Evolutionary conservation across 495 filamentous ascomycete species (phyloP).

Genomic region (Tuber aestivum): DNA sequence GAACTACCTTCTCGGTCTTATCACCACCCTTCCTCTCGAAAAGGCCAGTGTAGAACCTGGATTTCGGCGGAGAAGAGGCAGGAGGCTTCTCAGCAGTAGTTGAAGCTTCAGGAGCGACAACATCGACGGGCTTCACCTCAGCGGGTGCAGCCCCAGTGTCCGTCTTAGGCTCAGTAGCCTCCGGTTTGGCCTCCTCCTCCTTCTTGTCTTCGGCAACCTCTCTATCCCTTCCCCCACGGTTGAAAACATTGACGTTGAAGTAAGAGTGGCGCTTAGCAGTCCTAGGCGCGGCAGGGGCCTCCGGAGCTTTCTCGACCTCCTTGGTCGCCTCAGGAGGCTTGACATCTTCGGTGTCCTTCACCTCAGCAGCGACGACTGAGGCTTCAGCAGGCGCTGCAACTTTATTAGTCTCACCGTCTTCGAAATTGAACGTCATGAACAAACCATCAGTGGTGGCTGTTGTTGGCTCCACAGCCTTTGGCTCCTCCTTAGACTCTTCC

Average conservation of each 20-base stretch:
- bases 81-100: constrained; percentile 52
- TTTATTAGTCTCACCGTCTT: constrained; percentile 5
- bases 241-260: constrained; percentile 51
- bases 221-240: constrained; percentile 52
- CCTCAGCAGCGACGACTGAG: constrained; percentile 7
- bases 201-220: constrained; percentile 33
- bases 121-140: constrained; percentile 42
- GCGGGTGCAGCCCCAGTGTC: constrained; percentile 39
- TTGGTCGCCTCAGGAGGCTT: constrained; percentile 37
- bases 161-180: constrained; percentile 38
- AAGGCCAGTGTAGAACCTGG: constrained; percentile 48
- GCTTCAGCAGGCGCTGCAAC: constrained; percentile 15
- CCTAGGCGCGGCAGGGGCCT: constrained; percentile 39
- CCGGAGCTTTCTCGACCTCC: constrained; percentile 44
- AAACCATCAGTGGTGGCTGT: constrained; percentile 24
- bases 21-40: constrained; percentile 39
- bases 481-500: constrained; percentile 40
- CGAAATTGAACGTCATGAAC: not conserved
- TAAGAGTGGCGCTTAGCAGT: constrained; percentile 44
- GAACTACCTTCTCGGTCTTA: constrained; percentile 26
- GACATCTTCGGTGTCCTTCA: constrained; percentile 10
- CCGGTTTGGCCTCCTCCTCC: constrained; percentile 22
- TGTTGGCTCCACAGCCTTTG: constrained; percentile 26
- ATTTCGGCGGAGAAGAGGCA: constrained; percentile 49
- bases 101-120: constrained; percentile 43